These are phyloP conservation scores for Colletotrichum godetiae DNA, from an alignment of 2,329 filamentous ascomycete species.

Conservation along the genomic window DNA sequence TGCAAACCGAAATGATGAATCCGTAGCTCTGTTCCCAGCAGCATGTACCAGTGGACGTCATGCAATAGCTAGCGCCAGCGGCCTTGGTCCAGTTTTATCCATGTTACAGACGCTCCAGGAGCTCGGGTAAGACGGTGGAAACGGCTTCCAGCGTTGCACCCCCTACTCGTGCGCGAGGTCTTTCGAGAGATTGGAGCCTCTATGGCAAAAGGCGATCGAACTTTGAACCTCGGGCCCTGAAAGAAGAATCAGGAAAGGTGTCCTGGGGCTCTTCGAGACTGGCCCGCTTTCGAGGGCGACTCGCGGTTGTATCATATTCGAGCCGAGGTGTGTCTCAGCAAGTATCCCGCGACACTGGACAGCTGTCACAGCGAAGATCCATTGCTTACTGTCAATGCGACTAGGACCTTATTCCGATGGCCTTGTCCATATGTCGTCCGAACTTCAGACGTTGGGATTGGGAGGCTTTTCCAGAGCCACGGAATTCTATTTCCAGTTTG, in stretches of 20 bases:
- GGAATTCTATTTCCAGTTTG: not conserved
- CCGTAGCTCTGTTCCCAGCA: not conserved
- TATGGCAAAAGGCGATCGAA: no score
- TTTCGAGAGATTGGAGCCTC: not conserved
- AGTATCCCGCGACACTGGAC: not conserved
- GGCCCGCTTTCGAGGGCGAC: not conserved
- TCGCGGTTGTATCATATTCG: slow-evolving; percentile 20
- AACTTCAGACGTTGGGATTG: not conserved
- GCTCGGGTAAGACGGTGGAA: not conserved
- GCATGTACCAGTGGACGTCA: not conserved
- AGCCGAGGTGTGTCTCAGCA: slow-evolving; percentile 24
- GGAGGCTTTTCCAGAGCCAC: not conserved
- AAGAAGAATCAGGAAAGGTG: not conserved
- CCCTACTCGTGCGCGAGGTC: not conserved
- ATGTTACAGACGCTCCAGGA: slow-evolving; percentile 4
- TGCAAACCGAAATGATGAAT: not conserved
- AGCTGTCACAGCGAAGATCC: slow-evolving; percentile 18
- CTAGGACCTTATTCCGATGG: not conserved
- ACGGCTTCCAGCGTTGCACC: not conserved
- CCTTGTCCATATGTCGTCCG: slow-evolving; percentile 10
- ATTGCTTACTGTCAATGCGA: slow-evolving; percentile 8
- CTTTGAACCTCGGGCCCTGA: no score
- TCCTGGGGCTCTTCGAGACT: not conserved
- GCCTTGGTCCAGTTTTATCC: not conserved
- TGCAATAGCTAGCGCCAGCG: not conserved